Conservation (phyloP, 192 early-diverging fungal species). For the Backusella liffmaniae region DNA sequence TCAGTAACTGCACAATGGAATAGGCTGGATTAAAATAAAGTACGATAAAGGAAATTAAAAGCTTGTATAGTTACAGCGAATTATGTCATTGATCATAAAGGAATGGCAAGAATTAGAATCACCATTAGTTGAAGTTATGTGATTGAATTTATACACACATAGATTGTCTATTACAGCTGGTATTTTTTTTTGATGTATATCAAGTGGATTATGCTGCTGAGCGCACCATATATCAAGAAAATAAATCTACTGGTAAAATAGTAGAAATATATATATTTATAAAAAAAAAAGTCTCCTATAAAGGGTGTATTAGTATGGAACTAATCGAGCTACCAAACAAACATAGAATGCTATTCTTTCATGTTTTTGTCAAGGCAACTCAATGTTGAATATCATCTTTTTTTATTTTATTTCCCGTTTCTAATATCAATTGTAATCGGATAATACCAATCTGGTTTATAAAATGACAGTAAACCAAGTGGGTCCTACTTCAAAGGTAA, state of each 20-base stretch:
- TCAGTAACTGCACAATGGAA: neutral
- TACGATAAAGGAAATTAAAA: neutral
- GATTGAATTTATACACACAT: too few species aligned
- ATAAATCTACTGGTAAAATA: too few species aligned
- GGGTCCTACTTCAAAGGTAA: neutral
- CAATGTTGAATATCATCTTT: neutral
- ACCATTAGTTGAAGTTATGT: too few species aligned
- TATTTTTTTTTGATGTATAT: too few species aligned
- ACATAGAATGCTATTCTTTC: neutral
- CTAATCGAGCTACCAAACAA: neutral
- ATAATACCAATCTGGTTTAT: neutral
- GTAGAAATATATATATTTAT: too few species aligned
- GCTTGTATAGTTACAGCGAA: neutral
- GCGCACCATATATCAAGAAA: too few species aligned
- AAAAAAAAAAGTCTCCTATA: neutral
- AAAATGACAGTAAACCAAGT: neutral
- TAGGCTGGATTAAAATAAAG: neutral
- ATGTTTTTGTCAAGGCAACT: neutral
- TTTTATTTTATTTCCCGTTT: neutral
- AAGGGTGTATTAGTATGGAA: neutral
- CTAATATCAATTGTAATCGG: neutral
- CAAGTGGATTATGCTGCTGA: too few species aligned
- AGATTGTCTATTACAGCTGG: too few species aligned
- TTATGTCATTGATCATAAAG: too few species aligned
- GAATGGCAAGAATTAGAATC: too few species aligned